Evolutionary conservation across 2,329 filamentous ascomycete species (phyloP), one percentile per base, ranked within the genome.

Genomic region (Ascochyta rabiei): DNA sequence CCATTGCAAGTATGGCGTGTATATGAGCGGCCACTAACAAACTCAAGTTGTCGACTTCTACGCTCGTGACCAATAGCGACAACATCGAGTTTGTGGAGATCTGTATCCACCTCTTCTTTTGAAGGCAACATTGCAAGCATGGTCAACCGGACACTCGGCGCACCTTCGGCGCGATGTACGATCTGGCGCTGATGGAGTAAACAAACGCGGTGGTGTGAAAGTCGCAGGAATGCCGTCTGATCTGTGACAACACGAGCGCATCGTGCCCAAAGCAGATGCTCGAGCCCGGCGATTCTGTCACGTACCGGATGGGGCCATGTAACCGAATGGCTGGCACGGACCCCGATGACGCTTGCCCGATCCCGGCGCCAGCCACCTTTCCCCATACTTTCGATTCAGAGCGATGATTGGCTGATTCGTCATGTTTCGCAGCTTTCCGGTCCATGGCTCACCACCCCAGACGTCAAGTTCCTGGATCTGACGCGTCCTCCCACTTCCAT

Each of bases 341-440:
- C 63, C 58, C 40, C 52, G 58, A 69, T 71, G 69, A 71, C 69
- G 69, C 67, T 63, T 59, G 53, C 51, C 63, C 63, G 66, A 61
- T 62, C 56, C 62, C 48, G 59, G 59, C 53, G 56, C 68, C 60
- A 66, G 63, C 63, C 62, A 64, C 59, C 48, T 46, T 64, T 62
- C 64, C 63, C 67, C 65, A 62, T 64, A 63, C 57, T 62, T 57
- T 41, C 40, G 46, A 41, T 43, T 44, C 39, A 62, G 54, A 69
- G 66, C 71, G 70, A 66, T 67, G 72, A 21, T 43, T 26, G 45
- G 26, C 42, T 47, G 34, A 57, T 68, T 68, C 60, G 63, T 56
- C 59, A 64, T 67, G 56, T 59, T 61, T 67, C 62, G 61, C 63
- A 70, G 66, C 64, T 72, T 63, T 59, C 60, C 67, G 66, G 67